Conservation (phyloP, 83 land plant genomes). For the Picea mariana region DNA sequence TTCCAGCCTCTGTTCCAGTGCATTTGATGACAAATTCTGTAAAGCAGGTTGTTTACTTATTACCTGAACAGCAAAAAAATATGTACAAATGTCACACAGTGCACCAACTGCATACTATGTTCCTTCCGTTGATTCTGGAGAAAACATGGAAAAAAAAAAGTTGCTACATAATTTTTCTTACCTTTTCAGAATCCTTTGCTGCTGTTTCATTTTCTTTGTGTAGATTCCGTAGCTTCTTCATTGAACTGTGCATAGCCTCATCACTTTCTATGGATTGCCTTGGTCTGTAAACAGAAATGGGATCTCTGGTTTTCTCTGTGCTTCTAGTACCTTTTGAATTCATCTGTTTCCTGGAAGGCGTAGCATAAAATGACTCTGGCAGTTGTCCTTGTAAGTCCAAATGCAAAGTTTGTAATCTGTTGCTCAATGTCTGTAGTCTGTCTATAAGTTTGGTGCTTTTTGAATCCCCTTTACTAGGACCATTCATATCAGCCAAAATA, state of each 20-base stretch:
- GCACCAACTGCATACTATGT: background rate
- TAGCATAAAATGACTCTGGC: background rate
- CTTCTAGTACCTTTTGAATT: background rate
- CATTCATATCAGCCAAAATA: too few relatives aligned
- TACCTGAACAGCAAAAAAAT: background rate
- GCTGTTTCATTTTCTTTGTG: background rate
- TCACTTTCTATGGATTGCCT: background rate
- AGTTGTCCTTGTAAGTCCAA: background rate
- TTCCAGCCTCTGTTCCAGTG: too few relatives aligned
- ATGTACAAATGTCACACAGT: background rate
- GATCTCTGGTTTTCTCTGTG: background rate
- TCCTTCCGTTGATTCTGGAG: background rate
- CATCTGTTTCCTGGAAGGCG: background rate
- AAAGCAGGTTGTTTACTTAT: background rate
- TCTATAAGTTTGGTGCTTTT: too few relatives aligned
- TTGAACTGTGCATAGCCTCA: background rate
- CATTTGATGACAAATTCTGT: background rate
- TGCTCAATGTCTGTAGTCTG: too few relatives aligned
- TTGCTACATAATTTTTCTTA: background rate
- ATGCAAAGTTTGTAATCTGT: too few relatives aligned
- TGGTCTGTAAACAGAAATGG: background rate
- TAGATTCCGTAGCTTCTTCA: background rate
- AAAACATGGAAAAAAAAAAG: background rate
- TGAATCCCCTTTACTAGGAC: too few relatives aligned
- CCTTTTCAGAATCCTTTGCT: constrained; percentile 3